Percentiles rank a stretch among this genome's conserved stretches.
phyloP scores from a whole-genome alignment of 306 rosid genomes.

The Abrus precatorius region DNA sequence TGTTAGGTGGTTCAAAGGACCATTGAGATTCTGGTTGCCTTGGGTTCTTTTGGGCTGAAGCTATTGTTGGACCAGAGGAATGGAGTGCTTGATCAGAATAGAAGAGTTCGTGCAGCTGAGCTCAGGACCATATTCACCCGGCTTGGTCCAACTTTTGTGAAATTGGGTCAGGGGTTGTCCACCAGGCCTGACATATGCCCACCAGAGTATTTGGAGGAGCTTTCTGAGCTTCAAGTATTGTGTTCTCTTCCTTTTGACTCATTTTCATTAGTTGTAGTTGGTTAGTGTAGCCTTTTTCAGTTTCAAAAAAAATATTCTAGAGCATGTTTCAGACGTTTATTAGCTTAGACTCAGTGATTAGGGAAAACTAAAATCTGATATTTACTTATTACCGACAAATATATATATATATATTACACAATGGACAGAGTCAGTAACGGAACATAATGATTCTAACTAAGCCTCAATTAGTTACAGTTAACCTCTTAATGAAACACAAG shows the following conservation, averaged over 20 bases:
- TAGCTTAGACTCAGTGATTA: not conserved
- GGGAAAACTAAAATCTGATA: too few species aligned
- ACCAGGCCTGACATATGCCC: constrained; percentile 95
- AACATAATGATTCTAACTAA: too few species aligned
- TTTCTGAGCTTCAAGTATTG: constrained; percentile 82
- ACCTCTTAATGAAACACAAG: too few species aligned
- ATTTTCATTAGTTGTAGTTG: not conserved
- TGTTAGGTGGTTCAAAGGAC: constrained; percentile 75
- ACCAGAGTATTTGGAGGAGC: constrained; percentile 88
- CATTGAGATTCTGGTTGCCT: constrained; percentile 62
- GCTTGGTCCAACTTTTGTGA: constrained; percentile 89
- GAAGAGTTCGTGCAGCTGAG: constrained; percentile 70
- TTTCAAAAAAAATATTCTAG: not conserved
- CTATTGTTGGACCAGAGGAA: constrained; percentile 72
- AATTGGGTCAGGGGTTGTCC: constrained; percentile 90
- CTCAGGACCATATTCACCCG: constrained; percentile 69
- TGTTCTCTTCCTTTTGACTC: constrained; percentile 22
- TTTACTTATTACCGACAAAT: too few species aligned
- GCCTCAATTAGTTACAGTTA: too few species aligned
- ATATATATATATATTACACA: too few species aligned
- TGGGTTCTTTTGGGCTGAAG: constrained; percentile 75
- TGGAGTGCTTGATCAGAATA: constrained; percentile 69
- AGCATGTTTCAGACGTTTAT: not conserved
- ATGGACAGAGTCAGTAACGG: too few species aligned
- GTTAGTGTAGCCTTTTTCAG: not conserved